phyloP scores from a whole-genome alignment of 2,329 filamentous ascomycete species.

The Arthroderma uncinatum region DNA sequence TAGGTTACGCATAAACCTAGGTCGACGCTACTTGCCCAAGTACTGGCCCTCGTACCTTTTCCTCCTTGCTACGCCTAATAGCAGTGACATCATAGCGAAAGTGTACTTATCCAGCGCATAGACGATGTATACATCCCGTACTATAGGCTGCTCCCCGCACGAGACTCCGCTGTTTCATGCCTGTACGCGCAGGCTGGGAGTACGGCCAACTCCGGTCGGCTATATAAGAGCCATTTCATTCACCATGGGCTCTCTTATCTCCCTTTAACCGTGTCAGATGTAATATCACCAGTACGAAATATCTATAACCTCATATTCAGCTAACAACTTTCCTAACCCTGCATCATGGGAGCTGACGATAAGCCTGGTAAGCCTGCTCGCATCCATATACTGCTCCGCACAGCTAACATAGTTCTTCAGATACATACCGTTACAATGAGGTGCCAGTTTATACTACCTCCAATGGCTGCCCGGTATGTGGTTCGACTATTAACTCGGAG shows the following conservation, averaged over 20 bases:
- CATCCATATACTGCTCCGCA: not conserved
- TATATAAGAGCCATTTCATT: not conserved
- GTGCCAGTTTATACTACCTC: constrained; percentile 49
- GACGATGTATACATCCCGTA: not conserved
- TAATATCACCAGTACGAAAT: not conserved
- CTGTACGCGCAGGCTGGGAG: not conserved
- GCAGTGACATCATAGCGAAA: not conserved
- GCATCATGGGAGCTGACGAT: constrained; percentile 30
- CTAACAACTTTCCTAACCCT: not conserved
- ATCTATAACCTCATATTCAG: not conserved
- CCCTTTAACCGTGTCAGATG: too few species aligned
- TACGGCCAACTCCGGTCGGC: not conserved
- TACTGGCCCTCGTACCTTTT: not conserved
- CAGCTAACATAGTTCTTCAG: constrained; percentile 16
- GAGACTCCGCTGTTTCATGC: not conserved
- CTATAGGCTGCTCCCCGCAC: constrained; percentile 1
- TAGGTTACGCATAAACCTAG: constrained; percentile 1
- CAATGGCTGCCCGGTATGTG: constrained; percentile 43
- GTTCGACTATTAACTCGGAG: not conserved
- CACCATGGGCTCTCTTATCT: not conserved
- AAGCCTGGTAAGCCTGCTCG: constrained; percentile 14
- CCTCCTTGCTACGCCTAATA: not conserved
- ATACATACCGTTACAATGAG: constrained; percentile 44
- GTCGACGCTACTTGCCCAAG: not conserved
- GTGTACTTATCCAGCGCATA: not conserved